Percentiles rank a stretch among this genome's conserved stretches.
Evolutionary conservation across 805 yeast genomes (phyloP).

Genomic region (Spathaspora gorwiae): DNA sequence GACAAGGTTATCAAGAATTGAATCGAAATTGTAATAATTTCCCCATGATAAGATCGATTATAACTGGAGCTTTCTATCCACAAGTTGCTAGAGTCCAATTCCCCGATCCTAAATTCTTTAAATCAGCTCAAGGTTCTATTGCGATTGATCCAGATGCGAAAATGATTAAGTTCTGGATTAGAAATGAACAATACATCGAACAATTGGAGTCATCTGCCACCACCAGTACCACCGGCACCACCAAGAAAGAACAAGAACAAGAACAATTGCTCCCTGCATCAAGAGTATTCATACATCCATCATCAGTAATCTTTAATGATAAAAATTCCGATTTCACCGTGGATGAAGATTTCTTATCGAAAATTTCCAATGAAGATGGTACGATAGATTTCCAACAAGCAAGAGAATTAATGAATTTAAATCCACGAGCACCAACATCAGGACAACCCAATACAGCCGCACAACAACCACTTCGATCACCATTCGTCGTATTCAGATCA

Average conservation of each 20-base stretch:
- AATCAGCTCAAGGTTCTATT: slow-evolving; percentile 72
- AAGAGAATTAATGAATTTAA: slow-evolving; percentile 31
- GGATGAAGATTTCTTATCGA: slow-evolving; percentile 3
- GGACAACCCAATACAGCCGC: too few species aligned
- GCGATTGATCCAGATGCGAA: slow-evolving; percentile 82
- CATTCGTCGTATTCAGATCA: slow-evolving; percentile 60
- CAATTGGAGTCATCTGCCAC: slow-evolving; percentile 5
- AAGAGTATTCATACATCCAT: slow-evolving; percentile 83
- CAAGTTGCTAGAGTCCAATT: slow-evolving; percentile 73
- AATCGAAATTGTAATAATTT: slow-evolving; percentile 51
- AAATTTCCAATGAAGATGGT: slow-evolving; percentile 33
- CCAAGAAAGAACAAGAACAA: slow-evolving; percentile 2
- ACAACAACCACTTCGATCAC: slow-evolving; percentile 35
- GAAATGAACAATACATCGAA: slow-evolving; percentile 49
- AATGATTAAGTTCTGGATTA: slow-evolving; percentile 66
- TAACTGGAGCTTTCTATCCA: slow-evolving; percentile 82
- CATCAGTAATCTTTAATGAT: slow-evolving; percentile 64
- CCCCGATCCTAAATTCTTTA: slow-evolving; percentile 74
- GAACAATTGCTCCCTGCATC: slow-evolving; percentile 45
- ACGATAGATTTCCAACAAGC: slow-evolving; percentile 29
- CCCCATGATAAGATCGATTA: slow-evolving; percentile 56
- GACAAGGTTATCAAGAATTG: slow-evolving; percentile 18
- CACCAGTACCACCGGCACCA: too few species aligned
- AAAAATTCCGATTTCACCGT: slow-evolving; percentile 19
- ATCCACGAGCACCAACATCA: slow-evolving; percentile 31